Conservation (phyloP, 2,329 filamentous ascomycete genomes). For the Penicillium fuscoglaucum region DNA sequence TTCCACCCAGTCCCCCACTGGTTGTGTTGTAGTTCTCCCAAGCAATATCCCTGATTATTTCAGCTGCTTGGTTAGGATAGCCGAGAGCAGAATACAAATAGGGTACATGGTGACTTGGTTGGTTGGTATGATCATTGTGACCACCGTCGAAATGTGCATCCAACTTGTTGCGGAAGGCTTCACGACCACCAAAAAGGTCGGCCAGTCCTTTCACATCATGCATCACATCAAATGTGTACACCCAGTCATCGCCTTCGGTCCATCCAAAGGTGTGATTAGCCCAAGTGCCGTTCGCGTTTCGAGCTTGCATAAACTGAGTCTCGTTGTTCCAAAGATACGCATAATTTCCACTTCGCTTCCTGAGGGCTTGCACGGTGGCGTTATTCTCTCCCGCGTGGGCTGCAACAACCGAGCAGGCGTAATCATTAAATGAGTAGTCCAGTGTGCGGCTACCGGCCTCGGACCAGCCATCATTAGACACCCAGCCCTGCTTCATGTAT, state of each 20-base stretch:
- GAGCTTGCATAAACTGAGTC: constrained; percentile 51
- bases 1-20: constrained; percentile 48
- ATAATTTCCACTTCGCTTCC: constrained; percentile 45
- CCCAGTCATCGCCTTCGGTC: constrained; percentile 54
- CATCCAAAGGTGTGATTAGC: constrained; percentile 48
- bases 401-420: constrained; percentile 45
- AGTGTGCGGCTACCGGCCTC: constrained; percentile 50
- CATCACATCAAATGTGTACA: constrained; percentile 54
- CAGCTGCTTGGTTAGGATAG: constrained; percentile 41
- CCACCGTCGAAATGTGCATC: constrained; percentile 49
- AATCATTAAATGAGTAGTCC: constrained; percentile 52
- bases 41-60: constrained; percentile 41
- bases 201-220: constrained; percentile 49
- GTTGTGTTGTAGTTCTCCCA: constrained; percentile 50
- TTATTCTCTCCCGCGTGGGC: constrained; percentile 40
- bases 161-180: constrained; percentile 45
- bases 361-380: constrained; percentile 34
- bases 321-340: constrained; percentile 45
- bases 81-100: constrained; percentile 50
- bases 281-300: constrained; percentile 50
- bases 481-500: constrained; percentile 49
- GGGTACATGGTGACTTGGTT: constrained; percentile 51
- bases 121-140: constrained; percentile 52
- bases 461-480: constrained; percentile 51
- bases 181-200: constrained; percentile 40